phyloP scores from a whole-genome alignment of 192 early-diverging fungal genomes.

The Phlyctochytrium bullatum region DNA sequence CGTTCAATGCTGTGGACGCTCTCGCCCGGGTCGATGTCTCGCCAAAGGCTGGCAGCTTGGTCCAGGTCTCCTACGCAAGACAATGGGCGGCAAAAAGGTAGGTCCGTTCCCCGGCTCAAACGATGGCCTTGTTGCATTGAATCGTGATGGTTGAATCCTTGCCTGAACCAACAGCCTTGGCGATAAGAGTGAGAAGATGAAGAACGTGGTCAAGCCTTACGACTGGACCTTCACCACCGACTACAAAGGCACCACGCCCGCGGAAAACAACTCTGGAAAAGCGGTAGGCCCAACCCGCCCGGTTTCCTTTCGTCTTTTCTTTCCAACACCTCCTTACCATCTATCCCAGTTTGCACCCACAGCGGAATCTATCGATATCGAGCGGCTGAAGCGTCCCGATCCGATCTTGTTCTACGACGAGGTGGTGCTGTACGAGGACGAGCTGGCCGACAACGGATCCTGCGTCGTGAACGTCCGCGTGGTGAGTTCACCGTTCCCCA shows the following conservation, averaged over 20 bases:
- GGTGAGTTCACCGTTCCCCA: conserved; percentile 41
- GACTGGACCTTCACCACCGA: conserved; percentile 95
- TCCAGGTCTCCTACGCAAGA: conserved; percentile 82
- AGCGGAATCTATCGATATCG: conserved; percentile 65
- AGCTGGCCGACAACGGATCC: conserved; percentile 92
- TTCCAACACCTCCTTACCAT: not conserved
- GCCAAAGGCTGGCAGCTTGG: conserved; percentile 49
- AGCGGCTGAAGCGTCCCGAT: conserved; percentile 70
- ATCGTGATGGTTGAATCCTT: not conserved
- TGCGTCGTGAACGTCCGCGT: conserved; percentile 75
- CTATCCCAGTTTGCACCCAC: conserved; percentile 27
- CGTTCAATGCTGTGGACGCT: conserved; percentile 72
- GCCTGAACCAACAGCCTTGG: not conserved
- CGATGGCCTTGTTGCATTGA: not conserved
- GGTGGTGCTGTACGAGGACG: conserved; percentile 92
- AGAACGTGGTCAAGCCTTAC: conserved; percentile 86
- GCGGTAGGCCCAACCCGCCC: not conserved
- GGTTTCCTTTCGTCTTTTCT: not conserved
- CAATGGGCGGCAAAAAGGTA: conserved; percentile 84
- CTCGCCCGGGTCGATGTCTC: conserved; percentile 68
- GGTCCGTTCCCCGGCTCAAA: too few relatives aligned
- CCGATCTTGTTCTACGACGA: conserved; percentile 95
- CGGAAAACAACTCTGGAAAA: not conserved
- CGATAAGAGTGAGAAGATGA: conserved; percentile 54
- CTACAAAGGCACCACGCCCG: conserved; percentile 63